Base-by-base conservation (phyloP, 2,329 filamentous ascomycete genomes). In the Phoma sp. region DNA sequence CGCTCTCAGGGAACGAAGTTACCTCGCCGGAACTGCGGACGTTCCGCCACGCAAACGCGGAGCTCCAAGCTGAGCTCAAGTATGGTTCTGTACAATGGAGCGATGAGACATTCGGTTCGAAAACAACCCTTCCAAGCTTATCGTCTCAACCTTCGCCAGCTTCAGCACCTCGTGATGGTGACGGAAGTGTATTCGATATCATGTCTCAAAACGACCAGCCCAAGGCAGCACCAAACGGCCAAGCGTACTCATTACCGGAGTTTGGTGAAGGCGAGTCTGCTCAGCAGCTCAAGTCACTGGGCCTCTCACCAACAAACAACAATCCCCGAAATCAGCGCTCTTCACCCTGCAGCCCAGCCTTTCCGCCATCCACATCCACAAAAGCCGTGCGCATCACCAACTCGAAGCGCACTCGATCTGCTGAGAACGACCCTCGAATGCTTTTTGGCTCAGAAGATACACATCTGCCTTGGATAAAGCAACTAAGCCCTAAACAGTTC, bases 401-500 rank as follows among this genome's bases (percentile, higher is more conserved):
- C 19, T 17, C 22, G 3, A 19, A 19, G 27, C 44, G 39, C 22
- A 22, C 38, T n/a, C 27, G 15, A 22, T 36, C 41, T 13, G 25
- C 36, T 2, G 17, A 36, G 15, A 31, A 36, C 21, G 52, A 55
- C 27, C 52, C 52, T 27, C 46, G 52, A 15, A 13, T 17, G 0
- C 43, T 51, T 2, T 55, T 55, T 19, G 52, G 52, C 4, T 40
- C 46, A 15, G 35, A 39, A 32, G 52, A 55, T 10, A 51, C 52
- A 10, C 43, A 55, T 36, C 43, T 51, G 1, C 52, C 52, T 6
- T 55, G 52, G 52, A 41, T 55, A 9, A 41, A 31, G 12, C 49
- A 43, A 15, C 13, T 55, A n/a, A 55, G 52, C n/a, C 47, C 47
- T 2, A 45, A 31, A 13, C 52, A 39, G 5, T 55, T 55, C 25